A percentile compares a stretch with the other conserved stretches of the same genome.
phyloP scores from a whole-genome alignment of 2,329 filamentous ascomycete genomes.

The Xylaria sp. region DNA sequence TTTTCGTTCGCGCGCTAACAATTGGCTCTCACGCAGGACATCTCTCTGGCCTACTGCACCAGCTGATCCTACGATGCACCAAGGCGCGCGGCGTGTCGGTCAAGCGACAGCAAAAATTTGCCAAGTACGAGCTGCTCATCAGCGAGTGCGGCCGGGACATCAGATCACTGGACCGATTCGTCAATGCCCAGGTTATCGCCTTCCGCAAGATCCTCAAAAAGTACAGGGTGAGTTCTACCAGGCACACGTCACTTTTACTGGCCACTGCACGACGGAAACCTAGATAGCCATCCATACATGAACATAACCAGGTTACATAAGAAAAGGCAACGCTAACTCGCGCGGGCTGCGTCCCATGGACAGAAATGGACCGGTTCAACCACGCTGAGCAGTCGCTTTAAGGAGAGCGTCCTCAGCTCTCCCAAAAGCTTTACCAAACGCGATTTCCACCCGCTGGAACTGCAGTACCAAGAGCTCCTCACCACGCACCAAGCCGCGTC shows the following conservation, averaged over 20 bases:
- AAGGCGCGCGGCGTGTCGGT: slow-evolving; percentile 41
- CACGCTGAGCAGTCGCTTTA: slow-evolving; percentile 66
- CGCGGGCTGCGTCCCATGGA: neutral
- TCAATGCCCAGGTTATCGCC: slow-evolving; percentile 71
- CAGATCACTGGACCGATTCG: slow-evolving; percentile 70
- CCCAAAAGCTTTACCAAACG: slow-evolving; percentile 73
- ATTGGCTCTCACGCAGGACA: slow-evolving; percentile 43
- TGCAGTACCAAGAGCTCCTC: slow-evolving; percentile 55
- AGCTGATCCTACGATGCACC: slow-evolving; percentile 49
- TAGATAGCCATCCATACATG: neutral
- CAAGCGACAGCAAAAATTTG: slow-evolving; percentile 55
- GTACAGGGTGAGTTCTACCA: slow-evolving; percentile 67
- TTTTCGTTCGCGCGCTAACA: slow-evolving; percentile 25
- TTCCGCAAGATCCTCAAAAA: slow-evolving; percentile 87
- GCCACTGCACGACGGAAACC: slow-evolving; percentile 9
- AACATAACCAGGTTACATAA: neutral
- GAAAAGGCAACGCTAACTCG: slow-evolving; percentile 9
- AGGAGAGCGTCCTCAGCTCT: slow-evolving; percentile 64
- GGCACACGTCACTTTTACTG: slow-evolving; percentile 8
- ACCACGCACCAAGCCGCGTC: slow-evolving; percentile 49
- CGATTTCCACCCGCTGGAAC: slow-evolving; percentile 59
- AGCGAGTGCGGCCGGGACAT: slow-evolving; percentile 71
- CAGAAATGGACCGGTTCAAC: slow-evolving; percentile 82
- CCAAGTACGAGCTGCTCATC: slow-evolving; percentile 56
- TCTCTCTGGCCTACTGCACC: slow-evolving; percentile 51